Base-by-base conservation (phyloP, 83 land plant species). In the Larix sibirica region DNA sequence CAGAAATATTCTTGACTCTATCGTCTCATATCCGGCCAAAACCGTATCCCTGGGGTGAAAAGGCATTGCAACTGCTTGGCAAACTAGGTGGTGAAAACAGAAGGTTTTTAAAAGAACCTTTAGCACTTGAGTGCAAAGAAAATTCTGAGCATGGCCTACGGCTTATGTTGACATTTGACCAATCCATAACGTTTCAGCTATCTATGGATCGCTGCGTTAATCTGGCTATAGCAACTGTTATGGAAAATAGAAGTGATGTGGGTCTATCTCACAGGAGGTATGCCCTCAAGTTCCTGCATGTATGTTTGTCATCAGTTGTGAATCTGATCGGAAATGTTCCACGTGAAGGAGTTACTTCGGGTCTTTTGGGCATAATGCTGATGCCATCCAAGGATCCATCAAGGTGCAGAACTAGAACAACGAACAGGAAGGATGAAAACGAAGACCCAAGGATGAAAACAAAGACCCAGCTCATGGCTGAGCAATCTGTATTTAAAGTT, bases 141-240 rank as follows among this genome's bases (percentile, higher is more conserved):
- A 93, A 98, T 78, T 98, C 99, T 23, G 99, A 98, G 86, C 98
- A 98, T 87, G 99, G 99, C 7, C 88, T 98, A 17, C 92, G 99
- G 17, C 80, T 96, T 62, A 95, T 95, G 82, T 92, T 98, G 74
- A 98, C 99, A 60, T 98, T 98, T 90, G 96, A 93, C 85, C 99
- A 99, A 36, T 86, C 92, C 24, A 92, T 99, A 6, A 94, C 96
- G 33, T 96, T 94, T 86, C 83, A 96, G 84, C 96, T 98, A 16
- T 98, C 99, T 56, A 79, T 98, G 59, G 99, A 98, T 86, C 94
- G 99, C 40, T 98, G 91, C 85, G 93, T 98, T 18, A 86, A 93
- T 75, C 93, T 96, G 56, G 99, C 98, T 63, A 89, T 94, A 65
- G 92, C 90, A 58, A 91, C 98, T 70, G 93, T 96, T 40, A 90